phyloP scores from a whole-genome alignment of 2,329 filamentous ascomycete species.

The Fusarium praegraminearum region DNA sequence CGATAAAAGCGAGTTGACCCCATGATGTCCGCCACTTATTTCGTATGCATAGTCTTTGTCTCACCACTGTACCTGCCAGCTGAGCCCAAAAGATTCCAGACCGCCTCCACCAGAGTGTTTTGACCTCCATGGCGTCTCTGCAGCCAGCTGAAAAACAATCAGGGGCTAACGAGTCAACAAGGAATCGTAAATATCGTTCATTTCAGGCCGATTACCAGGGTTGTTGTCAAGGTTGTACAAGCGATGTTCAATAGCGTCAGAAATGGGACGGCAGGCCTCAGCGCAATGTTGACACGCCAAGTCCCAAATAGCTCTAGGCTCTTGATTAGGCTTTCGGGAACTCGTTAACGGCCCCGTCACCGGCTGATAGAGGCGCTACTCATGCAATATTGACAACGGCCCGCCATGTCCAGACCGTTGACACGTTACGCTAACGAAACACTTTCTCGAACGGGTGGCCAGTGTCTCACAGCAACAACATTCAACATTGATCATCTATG shows the following conservation, averaged over 20 bases:
- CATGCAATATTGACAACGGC: not conserved
- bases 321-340: not conserved
- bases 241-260: not conserved
- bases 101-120: not conserved
- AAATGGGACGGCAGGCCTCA: not conserved
- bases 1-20: not conserved
- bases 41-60: not conserved
- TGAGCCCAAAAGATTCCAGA: not conserved
- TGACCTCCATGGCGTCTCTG: fast-evolving
- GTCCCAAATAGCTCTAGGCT: not conserved
- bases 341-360: not conserved
- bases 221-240: not conserved
- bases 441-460: not conserved
- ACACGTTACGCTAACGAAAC: fast-evolving
- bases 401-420: not conserved
- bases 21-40: not conserved
- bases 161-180: fast-evolving
- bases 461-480: not conserved
- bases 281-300: not conserved
- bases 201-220: fast-evolving
- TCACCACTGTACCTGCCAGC: not conserved
- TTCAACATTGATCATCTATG: fast-evolving
- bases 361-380: fast-evolving
- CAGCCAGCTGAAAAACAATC: not conserved
- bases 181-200: not conserved